Conservation (phyloP, 1,139 yeast genomes). For the Debaryomycetaceae sp. region DNA sequence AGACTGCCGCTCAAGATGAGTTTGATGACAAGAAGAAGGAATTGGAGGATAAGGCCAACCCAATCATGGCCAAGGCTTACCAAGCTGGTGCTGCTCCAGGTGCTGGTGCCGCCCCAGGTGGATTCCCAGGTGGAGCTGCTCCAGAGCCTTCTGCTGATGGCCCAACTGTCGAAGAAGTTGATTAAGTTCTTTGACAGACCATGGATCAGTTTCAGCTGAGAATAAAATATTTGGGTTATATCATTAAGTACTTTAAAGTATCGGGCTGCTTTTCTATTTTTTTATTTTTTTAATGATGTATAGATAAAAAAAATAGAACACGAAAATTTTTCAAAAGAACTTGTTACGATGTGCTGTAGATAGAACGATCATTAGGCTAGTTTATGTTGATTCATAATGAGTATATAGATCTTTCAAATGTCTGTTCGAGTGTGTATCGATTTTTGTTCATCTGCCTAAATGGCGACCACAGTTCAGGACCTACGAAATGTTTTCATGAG, state of each 20-base stretch:
- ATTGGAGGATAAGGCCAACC: conserved; percentile 82
- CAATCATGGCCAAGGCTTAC: conserved; percentile 83
- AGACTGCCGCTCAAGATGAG: conserved; percentile 78
- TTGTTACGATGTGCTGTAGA: too few species aligned
- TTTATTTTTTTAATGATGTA: conserved; percentile 3
- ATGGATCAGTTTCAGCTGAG: not conserved
- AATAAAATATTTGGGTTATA: not conserved
- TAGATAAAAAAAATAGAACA: conserved; percentile 9
- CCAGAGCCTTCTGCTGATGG: conserved; percentile 73
- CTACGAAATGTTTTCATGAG: too few species aligned
- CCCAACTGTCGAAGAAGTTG: conserved; percentile 94
- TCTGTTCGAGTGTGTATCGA: too few species aligned
- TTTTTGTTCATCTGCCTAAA: too few species aligned
- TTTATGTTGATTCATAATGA: too few species aligned
- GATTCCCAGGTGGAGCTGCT: conserved; percentile 63
- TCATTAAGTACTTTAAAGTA: conserved; percentile 1
- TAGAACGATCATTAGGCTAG: too few species aligned
- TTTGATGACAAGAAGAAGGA: conserved; percentile 81
- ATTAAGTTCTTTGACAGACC: conserved; percentile 39
- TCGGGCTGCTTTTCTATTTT: not conserved
- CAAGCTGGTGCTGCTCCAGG: conserved; percentile 42
- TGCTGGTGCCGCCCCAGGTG: conserved; percentile 37
- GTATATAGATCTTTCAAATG: too few species aligned
- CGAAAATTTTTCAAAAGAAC: not conserved
- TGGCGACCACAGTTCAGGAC: too few species aligned